Conservation (phyloP, 768 basidiomycete genomes). For the Rhizopogon vinicolor region DNA sequence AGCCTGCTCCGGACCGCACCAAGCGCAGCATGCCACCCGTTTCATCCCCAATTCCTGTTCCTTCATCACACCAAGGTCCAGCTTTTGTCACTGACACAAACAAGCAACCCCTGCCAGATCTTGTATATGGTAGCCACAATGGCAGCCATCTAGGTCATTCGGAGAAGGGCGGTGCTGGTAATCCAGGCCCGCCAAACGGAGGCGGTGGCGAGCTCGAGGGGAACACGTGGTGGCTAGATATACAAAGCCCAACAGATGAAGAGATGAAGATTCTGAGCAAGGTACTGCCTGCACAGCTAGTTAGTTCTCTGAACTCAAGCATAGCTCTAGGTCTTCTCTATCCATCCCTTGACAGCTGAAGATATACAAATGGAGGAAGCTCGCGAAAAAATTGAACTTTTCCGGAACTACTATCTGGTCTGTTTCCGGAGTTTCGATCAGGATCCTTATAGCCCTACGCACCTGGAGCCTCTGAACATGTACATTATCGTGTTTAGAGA, state of each 20-base stretch:
- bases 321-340: constrained; percentile 75
- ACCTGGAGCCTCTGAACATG: constrained; percentile 98
- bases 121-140: background rate
- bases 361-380: constrained; percentile 99
- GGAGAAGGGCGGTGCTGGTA: constrained; percentile 10
- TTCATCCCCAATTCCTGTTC: constrained; percentile 7
- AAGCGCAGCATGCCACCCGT: constrained; percentile 2
- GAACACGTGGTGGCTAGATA: constrained; percentile 97
- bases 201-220: constrained; percentile 50
- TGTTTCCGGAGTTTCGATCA: constrained; percentile 99
- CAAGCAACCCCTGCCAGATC: constrained; percentile 1
- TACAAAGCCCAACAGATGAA: constrained; percentile 90
- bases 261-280: constrained; percentile 98
- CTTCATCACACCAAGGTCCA: background rate
- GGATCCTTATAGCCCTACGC: constrained; percentile 94
- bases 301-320: constrained; percentile 1
- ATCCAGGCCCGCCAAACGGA: constrained; percentile 16
- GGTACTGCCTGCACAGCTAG: constrained; percentile 36
- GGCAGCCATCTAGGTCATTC: constrained; percentile 10
- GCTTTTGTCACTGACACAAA: background rate
- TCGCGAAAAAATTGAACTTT: constrained; percentile 98
- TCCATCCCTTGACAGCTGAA: constrained; percentile 97
- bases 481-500: constrained; percentile 99
- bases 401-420: constrained; percentile 97
- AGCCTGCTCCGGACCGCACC: constrained; percentile 17